Percentiles rank a stretch among this genome's conserved stretches.
Evolutionary conservation across 2,329 filamentous ascomycete genomes (phyloP).

Genomic region (Phoma sp.): DNA sequence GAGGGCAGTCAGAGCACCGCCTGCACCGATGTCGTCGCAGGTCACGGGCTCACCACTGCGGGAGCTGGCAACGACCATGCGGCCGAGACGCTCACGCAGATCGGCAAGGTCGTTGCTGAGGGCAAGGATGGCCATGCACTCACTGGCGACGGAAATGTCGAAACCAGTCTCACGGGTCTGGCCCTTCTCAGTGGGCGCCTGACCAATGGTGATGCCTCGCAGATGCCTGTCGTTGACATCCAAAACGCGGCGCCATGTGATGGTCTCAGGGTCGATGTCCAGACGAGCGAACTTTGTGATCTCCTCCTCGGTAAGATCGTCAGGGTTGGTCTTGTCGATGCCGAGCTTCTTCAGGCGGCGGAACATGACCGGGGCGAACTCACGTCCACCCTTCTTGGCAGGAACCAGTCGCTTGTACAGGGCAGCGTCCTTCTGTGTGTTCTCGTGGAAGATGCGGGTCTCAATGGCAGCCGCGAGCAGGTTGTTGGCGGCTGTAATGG

Average conservation of each 20-base stretch:
- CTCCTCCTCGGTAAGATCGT: conserved; percentile 89
- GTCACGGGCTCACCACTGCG: conserved; percentile 87
- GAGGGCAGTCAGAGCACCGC: conserved; percentile 88
- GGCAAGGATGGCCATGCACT: conserved; percentile 98
- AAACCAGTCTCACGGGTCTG: conserved; percentile 89
- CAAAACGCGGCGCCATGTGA: conserved; percentile 94
- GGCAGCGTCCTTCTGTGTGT: conserved; percentile 87
- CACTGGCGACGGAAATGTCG: conserved; percentile 95
- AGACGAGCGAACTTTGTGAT: conserved; percentile 86
- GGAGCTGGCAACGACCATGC: conserved; percentile 94
- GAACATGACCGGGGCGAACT: conserved; percentile 90
- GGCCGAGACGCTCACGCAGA: conserved; percentile 89
- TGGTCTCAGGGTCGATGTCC: conserved; percentile 95
- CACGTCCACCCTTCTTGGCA: conserved; percentile 83
- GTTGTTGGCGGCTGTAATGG: conserved; percentile 96
- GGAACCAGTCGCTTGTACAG: conserved; percentile 90
- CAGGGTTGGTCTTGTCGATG: conserved; percentile 91
- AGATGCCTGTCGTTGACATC: conserved; percentile 98
- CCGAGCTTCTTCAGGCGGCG: conserved; percentile 92
- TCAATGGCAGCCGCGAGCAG: conserved; percentile 94
- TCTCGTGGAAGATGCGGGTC: conserved; percentile 97
- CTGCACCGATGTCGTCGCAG: conserved; percentile 92
- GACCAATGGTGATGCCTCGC: conserved; percentile 85
- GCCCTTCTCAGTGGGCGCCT: conserved; percentile 88
- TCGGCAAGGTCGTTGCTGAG: conserved; percentile 86